Evolutionary conservation across 352 stramenopile genomes (phyloP).

Genomic region (Labyrinthula sp.): DNA sequence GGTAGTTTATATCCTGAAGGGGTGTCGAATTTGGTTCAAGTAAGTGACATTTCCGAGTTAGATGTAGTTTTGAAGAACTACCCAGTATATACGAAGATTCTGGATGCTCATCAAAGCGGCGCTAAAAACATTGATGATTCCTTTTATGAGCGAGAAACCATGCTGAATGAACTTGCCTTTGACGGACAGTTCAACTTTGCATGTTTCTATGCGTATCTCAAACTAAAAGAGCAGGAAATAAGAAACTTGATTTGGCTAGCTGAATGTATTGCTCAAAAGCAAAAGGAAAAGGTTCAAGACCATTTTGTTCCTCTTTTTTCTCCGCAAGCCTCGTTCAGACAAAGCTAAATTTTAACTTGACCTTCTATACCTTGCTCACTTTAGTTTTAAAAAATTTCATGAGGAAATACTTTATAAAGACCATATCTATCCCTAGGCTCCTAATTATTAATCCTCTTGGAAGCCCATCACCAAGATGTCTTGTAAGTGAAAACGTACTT

Average conservation of each 20-base stretch:
- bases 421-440: too few species aligned
- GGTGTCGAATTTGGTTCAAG: conserved; percentile 72
- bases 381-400: too few species aligned
- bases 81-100: conserved; percentile 84
- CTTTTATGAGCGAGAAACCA: conserved; percentile 95
- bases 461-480: too few species aligned
- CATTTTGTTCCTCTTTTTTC: conserved; percentile 97
- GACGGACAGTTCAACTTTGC: conserved; percentile 97
- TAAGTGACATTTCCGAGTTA: conserved; percentile 60
- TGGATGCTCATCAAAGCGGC: conserved; percentile 67
- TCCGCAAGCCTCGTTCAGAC: conserved; percentile 12
- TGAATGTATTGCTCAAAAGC: conserved; percentile 94
- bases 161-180: conserved; percentile 90
- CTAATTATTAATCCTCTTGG: too few species aligned
- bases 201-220: conserved; percentile 95
- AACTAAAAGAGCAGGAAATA: conserved; percentile 99
- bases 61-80: conserved; percentile 68
- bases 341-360: too few species aligned
- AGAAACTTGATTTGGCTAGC: conserved; percentile 97
- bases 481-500: too few species aligned
- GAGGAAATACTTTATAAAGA: too few species aligned
- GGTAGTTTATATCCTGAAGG: conserved; percentile 87
- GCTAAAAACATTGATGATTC: conserved; percentile 90
- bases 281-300: conserved; percentile 86
- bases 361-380: too few species aligned